Conservation (phyloP, 768 basidiomycete genomes). For the Galerina sulciceps region DNA sequence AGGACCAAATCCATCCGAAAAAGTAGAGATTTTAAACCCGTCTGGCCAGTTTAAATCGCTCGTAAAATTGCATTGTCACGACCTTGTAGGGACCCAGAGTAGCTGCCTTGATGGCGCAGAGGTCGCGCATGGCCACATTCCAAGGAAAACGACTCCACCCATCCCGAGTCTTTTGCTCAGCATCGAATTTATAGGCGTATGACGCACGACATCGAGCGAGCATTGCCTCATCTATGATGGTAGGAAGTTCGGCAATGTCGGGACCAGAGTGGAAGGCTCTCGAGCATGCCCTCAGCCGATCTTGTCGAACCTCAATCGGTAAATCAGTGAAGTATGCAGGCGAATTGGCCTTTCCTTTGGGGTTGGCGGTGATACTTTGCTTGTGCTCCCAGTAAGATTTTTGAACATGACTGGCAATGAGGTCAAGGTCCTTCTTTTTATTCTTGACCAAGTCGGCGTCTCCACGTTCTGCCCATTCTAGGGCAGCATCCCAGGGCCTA, state of each 20-base stretch:
- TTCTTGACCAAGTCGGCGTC: not conserved
- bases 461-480: constrained; percentile 18
- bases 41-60: constrained; percentile 16
- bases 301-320: constrained; percentile 54
- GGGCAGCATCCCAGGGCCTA: constrained; percentile 24
- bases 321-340: constrained; percentile 30
- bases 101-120: constrained; percentile 57
- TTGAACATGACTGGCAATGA: constrained; percentile 24
- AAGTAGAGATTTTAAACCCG: too few relatives aligned
- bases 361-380: not conserved
- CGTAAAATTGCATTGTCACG: constrained; percentile 21
- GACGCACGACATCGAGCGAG: constrained; percentile 51
- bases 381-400: constrained; percentile 12
- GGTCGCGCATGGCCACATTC: constrained; percentile 55
- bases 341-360: not conserved
- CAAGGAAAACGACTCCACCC: constrained; percentile 45
- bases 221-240: constrained; percentile 26
- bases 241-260: constrained; percentile 26
- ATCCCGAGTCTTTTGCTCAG: constrained; percentile 14
- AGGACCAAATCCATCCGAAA: too few relatives aligned
- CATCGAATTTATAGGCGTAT: constrained; percentile 53
- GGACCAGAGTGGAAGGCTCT: constrained; percentile 39
- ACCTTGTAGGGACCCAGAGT: constrained; percentile 18
- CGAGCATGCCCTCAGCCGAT: constrained; percentile 50
- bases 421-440: constrained; percentile 19